Base-by-base conservation (phyloP, 768 basidiomycete species). In the Panellus pusillus region DNA sequence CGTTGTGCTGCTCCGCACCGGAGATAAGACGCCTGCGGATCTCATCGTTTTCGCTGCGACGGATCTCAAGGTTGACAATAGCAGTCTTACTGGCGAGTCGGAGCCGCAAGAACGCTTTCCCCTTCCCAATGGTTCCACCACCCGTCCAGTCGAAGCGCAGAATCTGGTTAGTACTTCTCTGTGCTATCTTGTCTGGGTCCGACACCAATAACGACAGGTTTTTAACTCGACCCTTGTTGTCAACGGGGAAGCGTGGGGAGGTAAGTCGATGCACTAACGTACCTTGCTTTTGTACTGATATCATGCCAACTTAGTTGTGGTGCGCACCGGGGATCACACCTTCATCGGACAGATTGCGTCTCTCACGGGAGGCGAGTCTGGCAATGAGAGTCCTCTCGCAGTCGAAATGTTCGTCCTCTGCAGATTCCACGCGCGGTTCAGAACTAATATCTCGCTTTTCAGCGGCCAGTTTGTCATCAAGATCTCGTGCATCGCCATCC, bases 1-100 rank as follows among this genome's bases (percentile, higher is more conserved):
- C 63, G 62, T 87, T 41, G 84, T 87, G 3, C 72, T 86, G 35
- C 60, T 87, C 47, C 79, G 84, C 48, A 77, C 73, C 44, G 86
- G 86, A 35, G 84, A 86, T 68, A 87, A 87, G 71, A 86, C 84
- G 7, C 86, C 86, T 0, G 86, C 86, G 9, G 86, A 87, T 66
- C 67, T 86, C 43, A 65, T 86, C 36, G 50, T 87, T 13, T 83
- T 85, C 62, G 75, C 80, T 3, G 65, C 82, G 0, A 78, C 78
- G 6, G 86, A 87, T 58, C 69, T 87, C 48, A 87, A 86, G 65
- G 78, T 87, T 43, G 86, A 87, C 67, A 86, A 86, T 61, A 85
- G 83, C 55, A 85, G 81, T 66, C 70, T 87, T 39, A 86, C 84
- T 0, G 86, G 86, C 50, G 86, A 87, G 65, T 84, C 84, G 1